These are phyloP conservation scores for Coffea eugenioides DNA, from an alignment of 257 asterid genomes.

Conservation along the genomic window DNA sequence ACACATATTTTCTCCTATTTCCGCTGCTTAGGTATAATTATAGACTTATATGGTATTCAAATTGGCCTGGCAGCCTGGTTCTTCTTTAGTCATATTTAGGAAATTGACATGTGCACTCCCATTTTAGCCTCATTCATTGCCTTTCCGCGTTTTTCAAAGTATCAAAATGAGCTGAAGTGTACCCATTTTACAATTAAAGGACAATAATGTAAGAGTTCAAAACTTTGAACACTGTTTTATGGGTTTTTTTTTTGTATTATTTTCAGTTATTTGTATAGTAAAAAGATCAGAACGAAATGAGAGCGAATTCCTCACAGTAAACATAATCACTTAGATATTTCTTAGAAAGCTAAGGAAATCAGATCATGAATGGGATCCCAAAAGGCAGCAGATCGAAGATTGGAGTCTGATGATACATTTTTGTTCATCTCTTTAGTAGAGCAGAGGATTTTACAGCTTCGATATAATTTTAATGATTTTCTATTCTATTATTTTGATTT, in stretches of 20 bases:
- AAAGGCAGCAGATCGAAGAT: not conserved
- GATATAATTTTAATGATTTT: not conserved
- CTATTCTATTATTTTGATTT: not conserved
- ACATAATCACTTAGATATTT: no score
- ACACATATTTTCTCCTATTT: not conserved
- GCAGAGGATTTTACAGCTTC: not conserved
- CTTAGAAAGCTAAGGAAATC: not conserved
- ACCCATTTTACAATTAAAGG: no score
- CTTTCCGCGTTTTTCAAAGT: no score
- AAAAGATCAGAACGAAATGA: no score
- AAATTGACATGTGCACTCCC: no score
- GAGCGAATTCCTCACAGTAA: no score
- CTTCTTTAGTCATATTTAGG: not conserved
- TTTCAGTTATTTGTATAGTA: no score
- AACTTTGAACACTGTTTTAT: no score
- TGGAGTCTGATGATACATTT: not conserved
- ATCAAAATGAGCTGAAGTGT: no score
- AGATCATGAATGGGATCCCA: not conserved
- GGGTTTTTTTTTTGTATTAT: no score
- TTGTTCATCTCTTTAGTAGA: not conserved
- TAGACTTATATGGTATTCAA: not conserved
- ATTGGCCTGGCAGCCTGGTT: not conserved
- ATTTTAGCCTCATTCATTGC: not conserved
- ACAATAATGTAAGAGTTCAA: no score
- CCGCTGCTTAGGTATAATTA: not conserved